A percentile compares a stretch with the other conserved stretches of the same genome.
Evolutionary conservation across 1,284 basidiomycete species (phyloP).

Genomic region (Heterobasidion irregulare): DNA sequence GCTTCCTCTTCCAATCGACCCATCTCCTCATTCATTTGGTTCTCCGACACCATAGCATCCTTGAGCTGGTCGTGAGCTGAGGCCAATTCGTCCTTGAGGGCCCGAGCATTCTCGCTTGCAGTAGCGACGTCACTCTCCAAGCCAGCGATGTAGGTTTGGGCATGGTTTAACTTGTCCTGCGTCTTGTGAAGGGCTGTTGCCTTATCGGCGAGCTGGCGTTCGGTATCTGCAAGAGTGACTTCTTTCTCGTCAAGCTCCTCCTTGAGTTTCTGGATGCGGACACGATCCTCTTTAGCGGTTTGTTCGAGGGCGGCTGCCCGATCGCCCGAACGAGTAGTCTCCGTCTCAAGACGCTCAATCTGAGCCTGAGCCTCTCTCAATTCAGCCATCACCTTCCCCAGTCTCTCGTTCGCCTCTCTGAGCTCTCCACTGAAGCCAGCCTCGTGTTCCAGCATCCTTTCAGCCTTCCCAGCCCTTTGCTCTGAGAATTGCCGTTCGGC

Average conservation of each 20-base stretch:
- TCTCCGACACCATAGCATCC: slow-evolving; percentile 33
- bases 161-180: slow-evolving; percentile 28
- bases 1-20: slow-evolving; percentile 37
- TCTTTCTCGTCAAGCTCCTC: slow-evolving; percentile 27
- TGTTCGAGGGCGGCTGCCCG: slow-evolving; percentile 44
- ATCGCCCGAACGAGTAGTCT: slow-evolving; percentile 37
- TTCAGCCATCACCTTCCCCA: slow-evolving; percentile 43
- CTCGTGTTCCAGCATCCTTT: slow-evolving; percentile 47
- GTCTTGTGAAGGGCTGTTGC: slow-evolving; percentile 19
- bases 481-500: slow-evolving; percentile 46
- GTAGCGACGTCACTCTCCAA: slow-evolving; percentile 43
- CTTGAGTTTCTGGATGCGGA: slow-evolving; percentile 21
- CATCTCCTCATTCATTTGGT: slow-evolving; percentile 31
- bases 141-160: slow-evolving; percentile 43
- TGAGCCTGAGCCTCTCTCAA: slow-evolving; percentile 47
- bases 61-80: slow-evolving; percentile 37
- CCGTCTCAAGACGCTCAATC: slow-evolving; percentile 48
- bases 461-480: slow-evolving; percentile 53
- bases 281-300: slow-evolving; percentile 42
- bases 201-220: slow-evolving; percentile 19
- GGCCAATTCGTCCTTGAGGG: slow-evolving; percentile 42
- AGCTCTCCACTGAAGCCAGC: slow-evolving; percentile 59
- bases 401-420: slow-evolving; percentile 52
- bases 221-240: slow-evolving; percentile 17
- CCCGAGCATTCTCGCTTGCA: slow-evolving; percentile 38